A percentile compares a stretch with the other conserved stretches of the same genome.
Conservation (phyloP, 345 rosid species). For the Gossypium turneri region DNA sequence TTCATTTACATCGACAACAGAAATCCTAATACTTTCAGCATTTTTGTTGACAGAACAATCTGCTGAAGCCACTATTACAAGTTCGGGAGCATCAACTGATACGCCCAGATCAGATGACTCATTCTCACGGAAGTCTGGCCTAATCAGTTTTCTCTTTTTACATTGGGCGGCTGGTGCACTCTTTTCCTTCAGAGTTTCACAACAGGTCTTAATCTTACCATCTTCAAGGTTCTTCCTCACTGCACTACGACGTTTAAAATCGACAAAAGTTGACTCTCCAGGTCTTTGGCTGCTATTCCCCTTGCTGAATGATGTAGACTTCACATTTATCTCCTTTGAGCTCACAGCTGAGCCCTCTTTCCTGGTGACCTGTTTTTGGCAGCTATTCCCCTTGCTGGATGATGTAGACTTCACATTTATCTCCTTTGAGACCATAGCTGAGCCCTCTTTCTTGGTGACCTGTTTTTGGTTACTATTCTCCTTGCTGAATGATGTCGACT, state of each 20-base stretch:
- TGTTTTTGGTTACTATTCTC: constrained; percentile 20
- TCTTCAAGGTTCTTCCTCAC: constrained; percentile 20
- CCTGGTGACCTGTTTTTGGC: constrained; percentile 8
- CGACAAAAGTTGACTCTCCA: constrained; percentile 33
- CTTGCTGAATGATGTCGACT: constrained; percentile 16
- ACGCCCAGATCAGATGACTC: constrained; percentile 10
- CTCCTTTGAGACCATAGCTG: constrained; percentile 21
- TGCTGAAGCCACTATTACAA: neutral
- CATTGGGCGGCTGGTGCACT: constrained; percentile 9
- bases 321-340: constrained; percentile 21
- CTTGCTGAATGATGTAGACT: constrained; percentile 14
- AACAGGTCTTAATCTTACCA: constrained; percentile 12
- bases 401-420: constrained; percentile 10
- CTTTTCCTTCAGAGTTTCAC: constrained; percentile 2
- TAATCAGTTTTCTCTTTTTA: constrained; percentile 49
- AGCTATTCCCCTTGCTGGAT: constrained; percentile 17
- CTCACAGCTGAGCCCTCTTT: neutral
- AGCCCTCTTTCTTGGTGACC: neutral
- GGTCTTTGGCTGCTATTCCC: constrained; percentile 17
- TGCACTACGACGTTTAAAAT: constrained; percentile 53
- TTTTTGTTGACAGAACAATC: constrained; percentile 5
- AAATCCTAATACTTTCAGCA: constrained; percentile 7
- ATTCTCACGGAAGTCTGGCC: constrained; percentile 41
- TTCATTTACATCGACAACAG: neutral
- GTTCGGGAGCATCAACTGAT: neutral